A percentile compares a stretch with the other conserved stretches of the same genome.
Evolutionary conservation across 1,139 yeast species (phyloP).

Genomic region (Candida neerlandica): DNA sequence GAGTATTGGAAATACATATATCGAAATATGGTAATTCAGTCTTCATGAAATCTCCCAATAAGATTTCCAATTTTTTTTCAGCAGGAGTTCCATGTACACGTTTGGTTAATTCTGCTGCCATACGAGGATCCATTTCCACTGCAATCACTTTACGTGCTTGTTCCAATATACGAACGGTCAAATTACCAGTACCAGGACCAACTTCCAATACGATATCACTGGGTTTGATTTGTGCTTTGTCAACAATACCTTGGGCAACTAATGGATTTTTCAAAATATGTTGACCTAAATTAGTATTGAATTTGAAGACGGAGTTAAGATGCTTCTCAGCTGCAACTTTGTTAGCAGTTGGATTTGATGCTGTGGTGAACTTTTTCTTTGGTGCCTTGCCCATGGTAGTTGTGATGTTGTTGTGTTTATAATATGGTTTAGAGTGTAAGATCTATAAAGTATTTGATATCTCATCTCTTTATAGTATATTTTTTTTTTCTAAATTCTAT

Average conservation of each 20-base stretch:
- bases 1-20: conserved; percentile 94
- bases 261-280: conserved; percentile 95
- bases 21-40: conserved; percentile 94
- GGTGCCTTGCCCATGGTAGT: conserved; percentile 55
- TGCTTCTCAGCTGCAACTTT: conserved; percentile 67
- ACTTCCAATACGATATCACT: conserved; percentile 93
- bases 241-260: conserved; percentile 97
- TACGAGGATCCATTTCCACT: conserved; percentile 97
- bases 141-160: conserved; percentile 92
- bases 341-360: conserved; percentile 46
- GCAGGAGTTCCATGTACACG: conserved; percentile 96
- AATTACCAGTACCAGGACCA: conserved; percentile 99
- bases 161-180: conserved; percentile 90
- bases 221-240: conserved; percentile 90
- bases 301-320: conserved; percentile 84
- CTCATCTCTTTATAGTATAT: conserved; percentile 15
- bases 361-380: conserved; percentile 52
- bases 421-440: not conserved
- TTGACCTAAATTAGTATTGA: conserved; percentile 96
- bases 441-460: not conserved
- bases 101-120: conserved; percentile 98
- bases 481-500: not conserved
- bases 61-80: conserved; percentile 85
- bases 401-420: too few relatives aligned
- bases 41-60: conserved; percentile 95